Conservation (phyloP, 2,329 filamentous ascomycete species). For the Monosporascus sp. region DNA sequence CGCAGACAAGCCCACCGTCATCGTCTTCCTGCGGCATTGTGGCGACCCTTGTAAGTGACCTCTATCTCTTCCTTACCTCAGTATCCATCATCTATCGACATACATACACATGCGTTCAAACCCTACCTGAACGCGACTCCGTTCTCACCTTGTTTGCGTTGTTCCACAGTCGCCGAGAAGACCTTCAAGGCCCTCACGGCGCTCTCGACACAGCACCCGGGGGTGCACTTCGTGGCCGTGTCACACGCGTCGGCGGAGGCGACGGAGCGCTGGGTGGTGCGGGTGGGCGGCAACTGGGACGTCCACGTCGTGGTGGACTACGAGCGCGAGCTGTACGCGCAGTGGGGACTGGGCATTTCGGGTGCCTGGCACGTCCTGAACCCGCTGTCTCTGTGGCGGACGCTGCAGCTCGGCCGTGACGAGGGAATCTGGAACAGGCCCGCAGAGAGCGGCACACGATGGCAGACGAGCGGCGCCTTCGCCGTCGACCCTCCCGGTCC, state of each 20-base stretch:
- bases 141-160: too few species aligned
- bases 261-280: constrained; percentile 53
- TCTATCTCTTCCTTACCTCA: not conserved
- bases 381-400: constrained; percentile 52
- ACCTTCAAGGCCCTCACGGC: constrained; percentile 51
- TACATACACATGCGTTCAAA: not conserved
- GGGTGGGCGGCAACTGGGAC: constrained; percentile 51
- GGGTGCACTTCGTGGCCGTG: constrained; percentile 54
- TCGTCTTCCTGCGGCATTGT: constrained; percentile 68
- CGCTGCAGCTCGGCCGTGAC: constrained; percentile 51
- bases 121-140: not conserved
- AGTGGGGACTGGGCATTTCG: constrained; percentile 60
- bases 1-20: constrained; percentile 49
- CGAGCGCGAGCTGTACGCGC: constrained; percentile 53
- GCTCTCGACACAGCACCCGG: constrained; percentile 43
- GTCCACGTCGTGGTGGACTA: constrained; percentile 57
- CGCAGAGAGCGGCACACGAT: constrained; percentile 60
- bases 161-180: constrained; percentile 58
- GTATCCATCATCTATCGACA: not conserved
- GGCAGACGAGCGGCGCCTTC: constrained; percentile 65
- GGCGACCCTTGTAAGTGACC: constrained; percentile 62
- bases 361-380: constrained; percentile 59
- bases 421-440: constrained; percentile 63
- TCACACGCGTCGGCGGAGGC: constrained; percentile 52
- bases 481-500: constrained; percentile 48